Evolutionary conservation across 2,329 filamentous ascomycete genomes (phyloP).

Genomic region (Fusarium agapanthi): DNA sequence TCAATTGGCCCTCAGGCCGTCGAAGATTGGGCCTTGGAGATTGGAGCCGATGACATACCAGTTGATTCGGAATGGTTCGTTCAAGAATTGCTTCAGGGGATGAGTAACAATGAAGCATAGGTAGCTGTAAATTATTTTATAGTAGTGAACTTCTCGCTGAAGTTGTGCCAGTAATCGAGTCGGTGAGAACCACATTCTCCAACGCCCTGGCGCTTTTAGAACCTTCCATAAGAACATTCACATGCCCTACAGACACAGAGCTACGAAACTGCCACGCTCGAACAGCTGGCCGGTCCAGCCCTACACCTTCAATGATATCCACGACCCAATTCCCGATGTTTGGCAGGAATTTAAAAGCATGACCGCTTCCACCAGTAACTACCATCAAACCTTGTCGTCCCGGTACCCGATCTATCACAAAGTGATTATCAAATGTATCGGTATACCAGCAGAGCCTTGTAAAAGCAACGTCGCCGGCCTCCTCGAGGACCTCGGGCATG

Average conservation of each 20-base stretch:
- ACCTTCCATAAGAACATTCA: constrained; percentile 6
- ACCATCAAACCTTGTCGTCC: constrained; percentile 8
- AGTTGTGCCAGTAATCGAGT: not conserved
- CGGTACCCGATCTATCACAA: constrained; percentile 19
- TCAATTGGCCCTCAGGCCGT: not conserved
- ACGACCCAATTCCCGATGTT: constrained; percentile 15
- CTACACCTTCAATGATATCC: constrained; percentile 5
- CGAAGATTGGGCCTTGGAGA: constrained; percentile 23
- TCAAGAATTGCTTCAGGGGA: constrained; percentile 26
- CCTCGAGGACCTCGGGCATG: constrained; percentile 51
- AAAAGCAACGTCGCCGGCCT: constrained; percentile 43
- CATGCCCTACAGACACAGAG: not conserved
- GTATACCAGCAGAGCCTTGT: constrained; percentile 59
- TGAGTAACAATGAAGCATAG: constrained; percentile 4
- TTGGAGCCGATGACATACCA: constrained; percentile 8
- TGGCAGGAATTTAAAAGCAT: constrained; percentile 39
- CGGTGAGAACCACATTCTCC: constrained; percentile 12
- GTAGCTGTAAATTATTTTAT: not conserved
- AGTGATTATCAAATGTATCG: constrained; percentile 28
- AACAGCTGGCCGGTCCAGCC: not conserved
- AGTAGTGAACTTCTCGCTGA: not conserved
- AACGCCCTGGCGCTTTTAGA: not conserved
- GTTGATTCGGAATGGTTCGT: constrained; percentile 28
- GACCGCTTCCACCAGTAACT: constrained; percentile 14
- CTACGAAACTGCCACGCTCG: not conserved